These are phyloP conservation scores for Ustilago curta DNA, from an alignment of 1,284 basidiomycete species.

Conservation along the genomic window DNA sequence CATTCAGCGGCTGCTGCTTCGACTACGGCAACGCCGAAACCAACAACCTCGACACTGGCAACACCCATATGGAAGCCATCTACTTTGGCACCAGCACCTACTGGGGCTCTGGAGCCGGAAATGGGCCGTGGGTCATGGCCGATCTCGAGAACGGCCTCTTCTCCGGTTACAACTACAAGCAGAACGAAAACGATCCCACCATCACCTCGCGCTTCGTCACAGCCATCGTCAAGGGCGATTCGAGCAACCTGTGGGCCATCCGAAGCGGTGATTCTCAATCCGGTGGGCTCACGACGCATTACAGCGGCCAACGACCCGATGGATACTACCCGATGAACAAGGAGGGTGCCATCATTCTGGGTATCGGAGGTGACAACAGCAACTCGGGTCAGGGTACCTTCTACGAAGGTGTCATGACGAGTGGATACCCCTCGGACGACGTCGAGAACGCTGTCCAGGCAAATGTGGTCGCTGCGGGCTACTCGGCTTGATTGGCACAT, in stretches of 20 bases:
- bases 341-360: constrained; percentile 37
- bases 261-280: constrained; percentile 25
- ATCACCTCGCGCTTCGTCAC: constrained; percentile 25
- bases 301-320: constrained; percentile 22
- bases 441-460: constrained; percentile 33
- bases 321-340: constrained; percentile 43
- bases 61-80: constrained; percentile 29
- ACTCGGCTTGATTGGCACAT: constrained; percentile 11
- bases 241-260: constrained; percentile 30
- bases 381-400: constrained; percentile 31
- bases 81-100: constrained; percentile 32
- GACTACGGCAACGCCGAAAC: constrained; percentile 42
- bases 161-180: constrained; percentile 18
- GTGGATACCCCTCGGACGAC: constrained; percentile 21
- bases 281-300: constrained; percentile 16
- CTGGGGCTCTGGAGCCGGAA: constrained; percentile 27
- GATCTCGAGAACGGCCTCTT: constrained; percentile 33
- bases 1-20: constrained; percentile 18
- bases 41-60: constrained; percentile 22
- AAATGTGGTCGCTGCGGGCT: constrained; percentile 31
- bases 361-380: constrained; percentile 41
- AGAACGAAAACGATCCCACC: constrained; percentile 17
- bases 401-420: constrained; percentile 36
- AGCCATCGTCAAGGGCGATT: constrained; percentile 33
- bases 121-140: constrained; percentile 26